These are phyloP conservation scores for Shiraia bambusicola DNA, from an alignment of 2,329 filamentous ascomycete genomes.

Conservation along the genomic window DNA sequence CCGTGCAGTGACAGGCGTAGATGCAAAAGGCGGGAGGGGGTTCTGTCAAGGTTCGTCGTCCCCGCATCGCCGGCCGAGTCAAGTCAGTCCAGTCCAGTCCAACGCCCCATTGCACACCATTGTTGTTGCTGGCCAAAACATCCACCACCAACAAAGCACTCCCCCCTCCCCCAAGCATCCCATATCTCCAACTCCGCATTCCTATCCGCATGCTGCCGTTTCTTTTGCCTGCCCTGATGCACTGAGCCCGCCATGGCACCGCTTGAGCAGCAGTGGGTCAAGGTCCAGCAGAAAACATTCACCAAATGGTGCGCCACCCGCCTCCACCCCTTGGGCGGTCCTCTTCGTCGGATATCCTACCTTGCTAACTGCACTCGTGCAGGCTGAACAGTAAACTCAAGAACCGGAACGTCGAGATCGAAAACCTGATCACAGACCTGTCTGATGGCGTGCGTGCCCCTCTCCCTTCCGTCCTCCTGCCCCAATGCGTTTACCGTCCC, in stretches of 20 bases:
- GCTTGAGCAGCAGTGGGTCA: conserved; percentile 65
- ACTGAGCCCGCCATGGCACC: conserved; percentile 43
- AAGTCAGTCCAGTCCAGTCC: conserved; percentile 32
- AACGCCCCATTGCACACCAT: conserved; percentile 18
- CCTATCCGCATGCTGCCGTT: conserved; percentile 22
- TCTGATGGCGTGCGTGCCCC: conserved; percentile 79
- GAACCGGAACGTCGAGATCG: conserved; percentile 73
- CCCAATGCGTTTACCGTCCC: too few relatives aligned
- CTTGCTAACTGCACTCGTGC: conserved; percentile 26
- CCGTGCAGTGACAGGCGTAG: conserved; percentile 1
- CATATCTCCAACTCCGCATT: conserved; percentile 21
- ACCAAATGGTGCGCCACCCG: conserved; percentile 77
- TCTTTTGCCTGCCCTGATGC: conserved; percentile 26
- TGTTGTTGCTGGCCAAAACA: conserved; percentile 36
- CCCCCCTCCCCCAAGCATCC: conserved; percentile 19
- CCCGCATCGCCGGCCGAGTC: conserved; percentile 2
- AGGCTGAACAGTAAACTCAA: conserved; percentile 97
- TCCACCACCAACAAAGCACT: conserved; percentile 20
- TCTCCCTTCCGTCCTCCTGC: conserved; percentile 5
- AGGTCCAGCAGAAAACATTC: conserved; percentile 97
- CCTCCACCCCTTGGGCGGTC: conserved; percentile 5
- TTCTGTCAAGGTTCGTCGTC: conserved; percentile 1
- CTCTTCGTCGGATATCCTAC: too few relatives aligned
- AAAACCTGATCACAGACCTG: conserved; percentile 84
- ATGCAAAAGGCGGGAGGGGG: conserved; percentile 1